phyloP scores from a whole-genome alignment of 768 basidiomycete genomes.

The Kwoniella sp. region DNA sequence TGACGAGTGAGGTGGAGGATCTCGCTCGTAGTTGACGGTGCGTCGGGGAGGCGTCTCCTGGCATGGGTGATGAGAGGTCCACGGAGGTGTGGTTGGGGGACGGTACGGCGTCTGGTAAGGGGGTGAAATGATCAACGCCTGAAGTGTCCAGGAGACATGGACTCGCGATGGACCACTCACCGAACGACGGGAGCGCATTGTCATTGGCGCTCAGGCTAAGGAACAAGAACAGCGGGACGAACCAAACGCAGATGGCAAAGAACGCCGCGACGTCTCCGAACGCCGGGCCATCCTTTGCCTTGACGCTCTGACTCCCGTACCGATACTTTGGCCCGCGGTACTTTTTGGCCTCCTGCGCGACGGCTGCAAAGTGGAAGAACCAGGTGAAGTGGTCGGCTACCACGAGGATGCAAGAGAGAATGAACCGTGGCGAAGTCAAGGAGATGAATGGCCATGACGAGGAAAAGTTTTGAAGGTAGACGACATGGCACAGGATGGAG shows the following conservation, averaged over 20 bases:
- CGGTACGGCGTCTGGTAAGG: background rate
- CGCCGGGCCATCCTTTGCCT: constrained; percentile 18
- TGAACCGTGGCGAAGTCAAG: constrained; percentile 74
- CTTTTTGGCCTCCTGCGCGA: constrained; percentile 45
- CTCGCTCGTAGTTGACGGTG: constrained; percentile 4
- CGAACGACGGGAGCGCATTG: constrained; percentile 70
- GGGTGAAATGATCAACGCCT: too few relatives aligned
- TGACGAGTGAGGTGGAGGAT: constrained; percentile 14
- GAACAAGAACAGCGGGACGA: constrained; percentile 84
- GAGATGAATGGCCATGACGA: constrained; percentile 87
- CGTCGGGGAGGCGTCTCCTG: constrained; percentile 3
- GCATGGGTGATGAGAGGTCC: constrained; percentile 11
- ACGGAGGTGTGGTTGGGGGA: constrained; percentile 6
- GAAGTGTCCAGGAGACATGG: background rate
- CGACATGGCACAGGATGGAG: constrained; percentile 74
- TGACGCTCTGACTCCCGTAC: constrained; percentile 18
- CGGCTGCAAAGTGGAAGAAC: constrained; percentile 85
- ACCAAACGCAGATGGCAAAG: constrained; percentile 55
- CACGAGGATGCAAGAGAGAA: constrained; percentile 78
- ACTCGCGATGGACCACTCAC: constrained; percentile 18
- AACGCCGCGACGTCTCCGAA: constrained; percentile 56
- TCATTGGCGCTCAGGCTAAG: constrained; percentile 94
- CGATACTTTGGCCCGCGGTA: constrained; percentile 26
- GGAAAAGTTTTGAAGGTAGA: constrained; percentile 93
- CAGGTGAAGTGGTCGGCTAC: constrained; percentile 88